These are phyloP conservation scores for Aureobasidium zeae DNA, from an alignment of 2,329 filamentous ascomycete genomes.

Conservation along the genomic window DNA sequence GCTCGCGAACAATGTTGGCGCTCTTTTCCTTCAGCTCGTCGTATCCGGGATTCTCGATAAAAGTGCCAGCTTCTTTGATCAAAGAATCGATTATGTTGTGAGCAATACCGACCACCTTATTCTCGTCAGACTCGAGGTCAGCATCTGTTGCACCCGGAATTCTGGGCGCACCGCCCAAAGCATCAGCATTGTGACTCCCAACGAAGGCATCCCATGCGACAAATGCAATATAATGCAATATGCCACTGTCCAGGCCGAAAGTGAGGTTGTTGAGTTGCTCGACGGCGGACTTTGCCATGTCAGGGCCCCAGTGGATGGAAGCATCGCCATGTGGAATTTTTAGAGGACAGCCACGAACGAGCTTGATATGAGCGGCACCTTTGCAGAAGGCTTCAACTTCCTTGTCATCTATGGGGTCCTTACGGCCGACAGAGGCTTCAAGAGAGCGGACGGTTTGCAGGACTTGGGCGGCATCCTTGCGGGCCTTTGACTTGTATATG, in stretches of 20 bases:
- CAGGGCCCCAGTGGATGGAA: constrained; percentile 37
- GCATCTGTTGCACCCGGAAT: constrained; percentile 30
- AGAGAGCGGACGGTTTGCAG: constrained; percentile 51
- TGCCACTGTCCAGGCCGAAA: constrained; percentile 29
- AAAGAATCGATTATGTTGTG: constrained; percentile 34
- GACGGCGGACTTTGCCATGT: constrained; percentile 42
- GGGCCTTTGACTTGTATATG: constrained; percentile 84
- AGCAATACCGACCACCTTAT: constrained; percentile 37
- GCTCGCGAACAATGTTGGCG: constrained; percentile 33
- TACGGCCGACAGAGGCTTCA: constrained; percentile 41
- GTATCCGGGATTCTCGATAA: constrained; percentile 36
- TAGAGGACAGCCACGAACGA: constrained; percentile 59
- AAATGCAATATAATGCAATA: constrained; percentile 44
- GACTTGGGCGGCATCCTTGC: constrained; percentile 68
- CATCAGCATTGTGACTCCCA: constrained; percentile 32
- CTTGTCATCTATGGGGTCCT: constrained; percentile 48
- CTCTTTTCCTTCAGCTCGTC: constrained; percentile 29
- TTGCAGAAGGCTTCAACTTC: constrained; percentile 93
- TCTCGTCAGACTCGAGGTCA: constrained; percentile 29
- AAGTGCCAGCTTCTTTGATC: constrained; percentile 34
- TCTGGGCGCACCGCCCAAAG: constrained; percentile 27
- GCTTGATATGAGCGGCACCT: constrained; percentile 84
- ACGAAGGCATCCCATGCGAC: constrained; percentile 41
- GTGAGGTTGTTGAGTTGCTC: constrained; percentile 31
- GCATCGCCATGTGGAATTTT: constrained; percentile 38